Evolutionary conservation across 2,329 filamentous ascomycete genomes (phyloP).

Genomic region (Pseudonectria foliicola): DNA sequence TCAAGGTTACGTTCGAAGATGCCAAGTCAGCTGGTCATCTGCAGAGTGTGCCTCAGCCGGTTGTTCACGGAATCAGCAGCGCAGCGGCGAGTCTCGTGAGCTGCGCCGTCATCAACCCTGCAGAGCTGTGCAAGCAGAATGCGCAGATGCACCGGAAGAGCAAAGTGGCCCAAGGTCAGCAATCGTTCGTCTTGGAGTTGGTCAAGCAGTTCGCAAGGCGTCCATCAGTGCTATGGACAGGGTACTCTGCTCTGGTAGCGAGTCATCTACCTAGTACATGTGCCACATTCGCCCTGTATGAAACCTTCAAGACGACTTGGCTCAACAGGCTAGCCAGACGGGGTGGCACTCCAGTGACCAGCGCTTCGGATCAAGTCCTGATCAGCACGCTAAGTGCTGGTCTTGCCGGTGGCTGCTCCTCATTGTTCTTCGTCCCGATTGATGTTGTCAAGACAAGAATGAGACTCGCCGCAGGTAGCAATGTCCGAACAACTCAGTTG

Average conservation of each 20-base stretch:
- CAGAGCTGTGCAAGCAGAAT: conserved; percentile 16
- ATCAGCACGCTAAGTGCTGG: conserved; percentile 7
- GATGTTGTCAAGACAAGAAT: conserved; percentile 15
- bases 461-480: conserved; percentile 9
- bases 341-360: too few relatives aligned
- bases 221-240: conserved; percentile 6
- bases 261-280: conserved; percentile 6
- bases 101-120: conserved; percentile 12
- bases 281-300: conserved; percentile 7
- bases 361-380: background rate
- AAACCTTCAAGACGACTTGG: conserved; percentile 3
- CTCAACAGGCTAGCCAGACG: background rate
- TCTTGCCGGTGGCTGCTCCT: conserved; percentile 4
- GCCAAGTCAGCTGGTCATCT: conserved; percentile 1
- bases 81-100: conserved; percentile 10
- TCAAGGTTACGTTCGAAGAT: conserved; percentile 3
- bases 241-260: conserved; percentile 7
- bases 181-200: background rate
- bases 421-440: conserved; percentile 10
- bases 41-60: conserved; percentile 4
- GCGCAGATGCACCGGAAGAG: conserved; percentile 9
- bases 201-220: conserved; percentile 2
- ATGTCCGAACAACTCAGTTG: background rate
- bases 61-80: conserved; percentile 8
- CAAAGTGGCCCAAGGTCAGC: background rate